phyloP scores from a whole-genome alignment of 495 filamentous ascomycete species.

The Hyaloscypha bicolor region DNA sequence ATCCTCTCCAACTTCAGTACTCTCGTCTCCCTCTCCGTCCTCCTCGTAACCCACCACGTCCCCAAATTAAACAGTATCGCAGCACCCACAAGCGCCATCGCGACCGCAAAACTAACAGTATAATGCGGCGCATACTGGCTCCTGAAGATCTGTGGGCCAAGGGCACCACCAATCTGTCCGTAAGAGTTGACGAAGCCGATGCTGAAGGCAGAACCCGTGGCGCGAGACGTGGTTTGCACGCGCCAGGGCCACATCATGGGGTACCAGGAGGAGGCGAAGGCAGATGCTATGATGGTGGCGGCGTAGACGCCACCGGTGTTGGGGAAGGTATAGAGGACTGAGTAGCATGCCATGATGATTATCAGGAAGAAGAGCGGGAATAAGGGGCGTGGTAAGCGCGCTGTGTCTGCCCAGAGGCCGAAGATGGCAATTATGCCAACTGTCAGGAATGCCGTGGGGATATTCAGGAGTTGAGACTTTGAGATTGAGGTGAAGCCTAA shows the following conservation, averaged over 20 bases:
- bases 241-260: slow-evolving; percentile 35
- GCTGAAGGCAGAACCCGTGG: slow-evolving; percentile 58
- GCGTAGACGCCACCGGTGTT: slow-evolving; percentile 39
- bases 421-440: slow-evolving; percentile 43
- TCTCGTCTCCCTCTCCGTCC: slow-evolving; percentile 44
- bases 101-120: slow-evolving; percentile 42
- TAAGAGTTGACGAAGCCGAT: slow-evolving; percentile 56
- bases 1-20: slow-evolving; percentile 44
- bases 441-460: slow-evolving; percentile 54
- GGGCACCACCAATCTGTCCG: slow-evolving; percentile 53
- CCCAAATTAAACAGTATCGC: slow-evolving; percentile 13
- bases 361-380: slow-evolving; percentile 45
- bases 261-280: slow-evolving; percentile 37
- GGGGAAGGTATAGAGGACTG: slow-evolving; percentile 44
- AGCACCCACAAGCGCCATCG: slow-evolving; percentile 32
- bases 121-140: slow-evolving; percentile 51
- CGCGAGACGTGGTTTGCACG: slow-evolving; percentile 38
- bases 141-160: slow-evolving; percentile 53
- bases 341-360: slow-evolving; percentile 45
- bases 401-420: slow-evolving; percentile 46
- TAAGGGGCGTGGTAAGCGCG: slow-evolving; percentile 42
- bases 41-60: slow-evolving; percentile 24
- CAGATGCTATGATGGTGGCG: slow-evolving; percentile 34
- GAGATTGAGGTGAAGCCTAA: slow-evolving; percentile 52
- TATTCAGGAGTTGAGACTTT: slow-evolving; percentile 55